These are phyloP conservation scores for Chlamydomonas incerta DNA, from an alignment of 139 green algal species.

Conservation along the genomic window DNA sequence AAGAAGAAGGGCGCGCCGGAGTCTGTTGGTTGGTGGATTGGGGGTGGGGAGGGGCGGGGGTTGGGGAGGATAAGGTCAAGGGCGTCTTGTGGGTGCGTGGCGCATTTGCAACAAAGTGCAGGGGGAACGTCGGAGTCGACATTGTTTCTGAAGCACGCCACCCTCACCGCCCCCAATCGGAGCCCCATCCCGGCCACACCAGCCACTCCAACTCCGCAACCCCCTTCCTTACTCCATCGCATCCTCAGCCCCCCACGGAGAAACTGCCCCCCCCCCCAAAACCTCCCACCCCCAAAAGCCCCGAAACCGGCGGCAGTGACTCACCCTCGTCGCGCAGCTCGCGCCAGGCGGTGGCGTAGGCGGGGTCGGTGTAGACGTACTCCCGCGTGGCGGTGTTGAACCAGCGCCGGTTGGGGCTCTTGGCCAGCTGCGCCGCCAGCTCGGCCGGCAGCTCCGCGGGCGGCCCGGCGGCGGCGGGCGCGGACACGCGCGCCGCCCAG, in stretches of 20 bases:
- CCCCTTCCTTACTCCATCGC: neutral
- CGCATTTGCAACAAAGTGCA: neutral
- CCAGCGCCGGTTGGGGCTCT: neutral
- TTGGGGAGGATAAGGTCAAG: neutral
- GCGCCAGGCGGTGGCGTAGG: conserved; percentile 18
- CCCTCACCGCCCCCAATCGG: too few species aligned
- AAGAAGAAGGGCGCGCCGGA: conserved; percentile 29
- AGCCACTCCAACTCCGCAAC: too few species aligned
- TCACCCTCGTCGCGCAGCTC: conserved; percentile 17
- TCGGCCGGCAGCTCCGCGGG: conserved; percentile 8
- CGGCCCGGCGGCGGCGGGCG: neutral
- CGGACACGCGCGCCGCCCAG: conserved; percentile 4
- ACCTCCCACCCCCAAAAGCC: too few species aligned
- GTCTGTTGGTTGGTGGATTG: neutral
- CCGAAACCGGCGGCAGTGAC: too few species aligned
- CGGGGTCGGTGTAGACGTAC: conserved; percentile 3
- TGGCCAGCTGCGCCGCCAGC: neutral
- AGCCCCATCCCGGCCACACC: too few species aligned
- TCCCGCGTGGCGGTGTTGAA: neutral
- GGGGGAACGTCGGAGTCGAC: too few species aligned
- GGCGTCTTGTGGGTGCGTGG: neutral
- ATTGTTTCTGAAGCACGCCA: too few species aligned
- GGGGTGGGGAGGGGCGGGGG: too few species aligned
- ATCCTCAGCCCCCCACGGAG: neutral
- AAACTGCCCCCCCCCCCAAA: too few species aligned